A percentile compares a stretch with the other conserved stretches of the same genome.
Evolutionary conservation across 1,284 basidiomycete species (phyloP).

Genomic region (Heterobasidion parviporum): DNA sequence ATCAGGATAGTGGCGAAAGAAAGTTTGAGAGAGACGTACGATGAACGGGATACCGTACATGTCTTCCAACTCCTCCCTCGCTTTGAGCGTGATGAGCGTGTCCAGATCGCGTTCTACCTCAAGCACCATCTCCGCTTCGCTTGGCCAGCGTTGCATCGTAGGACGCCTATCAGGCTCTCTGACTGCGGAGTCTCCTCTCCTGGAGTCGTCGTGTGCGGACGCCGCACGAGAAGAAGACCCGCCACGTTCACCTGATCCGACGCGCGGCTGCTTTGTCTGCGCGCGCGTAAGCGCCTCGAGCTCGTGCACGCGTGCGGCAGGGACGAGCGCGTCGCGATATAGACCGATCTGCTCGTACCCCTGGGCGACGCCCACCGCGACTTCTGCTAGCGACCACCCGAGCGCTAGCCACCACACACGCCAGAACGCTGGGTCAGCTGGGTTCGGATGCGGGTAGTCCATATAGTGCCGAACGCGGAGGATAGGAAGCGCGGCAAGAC

Average conservation of each 20-base stretch:
- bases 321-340: conserved; percentile 60
- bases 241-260: background rate
- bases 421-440: conserved; percentile 49
- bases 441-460: conserved; percentile 36
- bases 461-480: conserved; percentile 42
- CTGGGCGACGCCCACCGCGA: conserved; percentile 51
- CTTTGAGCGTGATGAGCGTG: conserved; percentile 48
- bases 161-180: conserved; percentile 1
- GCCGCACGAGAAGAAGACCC: background rate
- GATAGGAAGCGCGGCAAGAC: conserved; percentile 45
- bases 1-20: background rate
- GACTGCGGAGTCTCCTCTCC: background rate
- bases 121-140: conserved; percentile 20
- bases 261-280: background rate
- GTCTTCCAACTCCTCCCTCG: conserved; percentile 65
- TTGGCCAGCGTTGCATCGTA: conserved; percentile 5
- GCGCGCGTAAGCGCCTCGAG: conserved; percentile 16
- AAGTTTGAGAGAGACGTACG: conserved; percentile 31
- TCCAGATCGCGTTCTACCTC: conserved; percentile 58
- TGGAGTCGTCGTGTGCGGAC: background rate
- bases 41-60: conserved; percentile 68
- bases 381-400: conserved; percentile 62
- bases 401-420: conserved; percentile 69
- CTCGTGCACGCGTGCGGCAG: conserved; percentile 26
- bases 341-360: conserved; percentile 58